Percentiles rank a stretch among this genome's conserved stretches.
Evolutionary conservation across 2,329 filamentous ascomycete genomes (phyloP).

Genomic region (Colletotrichum spinosum): DNA sequence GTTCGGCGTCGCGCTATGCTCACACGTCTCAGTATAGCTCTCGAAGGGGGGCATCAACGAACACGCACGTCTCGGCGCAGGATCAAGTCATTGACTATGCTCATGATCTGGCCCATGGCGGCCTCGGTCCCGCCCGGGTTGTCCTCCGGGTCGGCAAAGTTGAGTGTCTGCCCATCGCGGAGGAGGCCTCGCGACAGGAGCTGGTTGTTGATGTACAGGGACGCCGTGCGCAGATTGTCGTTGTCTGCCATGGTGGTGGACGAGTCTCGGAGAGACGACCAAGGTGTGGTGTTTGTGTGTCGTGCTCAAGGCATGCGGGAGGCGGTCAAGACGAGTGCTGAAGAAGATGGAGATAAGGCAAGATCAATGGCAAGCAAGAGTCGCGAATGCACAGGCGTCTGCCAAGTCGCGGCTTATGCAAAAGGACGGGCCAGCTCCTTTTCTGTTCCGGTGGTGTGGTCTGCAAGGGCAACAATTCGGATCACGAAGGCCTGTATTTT

Average conservation of each 20-base stretch:
- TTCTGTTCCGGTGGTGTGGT: constrained; percentile 22
- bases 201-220: constrained; percentile 80
- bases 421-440: constrained; percentile 32
- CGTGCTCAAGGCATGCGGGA: constrained; percentile 25
- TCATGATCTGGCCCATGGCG: constrained; percentile 89
- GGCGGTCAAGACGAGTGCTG: constrained; percentile 18
- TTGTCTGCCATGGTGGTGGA: constrained; percentile 62
- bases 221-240: constrained; percentile 74
- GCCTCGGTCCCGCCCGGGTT: constrained; percentile 70
- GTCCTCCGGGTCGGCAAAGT: constrained; percentile 81
- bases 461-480: constrained; percentile 30
- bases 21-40: constrained; percentile 12
- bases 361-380: constrained; percentile 3
- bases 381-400: constrained; percentile 5
- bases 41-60: constrained; percentile 8
- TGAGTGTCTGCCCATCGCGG: constrained; percentile 77
- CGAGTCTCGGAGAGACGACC: constrained; percentile 21
- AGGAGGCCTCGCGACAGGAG: constrained; percentile 74
- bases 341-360: constrained; percentile 5
- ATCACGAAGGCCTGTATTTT: constrained; percentile 29
- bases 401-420: constrained; percentile 31
- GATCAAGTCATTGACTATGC: constrained; percentile 93
- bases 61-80: constrained; percentile 84
- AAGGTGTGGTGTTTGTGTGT: constrained; percentile 3
- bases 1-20: constrained; percentile 85